Conservation (phyloP, 371 early-diverging fungal genomes). For the Rhizopus delemar region DNA sequence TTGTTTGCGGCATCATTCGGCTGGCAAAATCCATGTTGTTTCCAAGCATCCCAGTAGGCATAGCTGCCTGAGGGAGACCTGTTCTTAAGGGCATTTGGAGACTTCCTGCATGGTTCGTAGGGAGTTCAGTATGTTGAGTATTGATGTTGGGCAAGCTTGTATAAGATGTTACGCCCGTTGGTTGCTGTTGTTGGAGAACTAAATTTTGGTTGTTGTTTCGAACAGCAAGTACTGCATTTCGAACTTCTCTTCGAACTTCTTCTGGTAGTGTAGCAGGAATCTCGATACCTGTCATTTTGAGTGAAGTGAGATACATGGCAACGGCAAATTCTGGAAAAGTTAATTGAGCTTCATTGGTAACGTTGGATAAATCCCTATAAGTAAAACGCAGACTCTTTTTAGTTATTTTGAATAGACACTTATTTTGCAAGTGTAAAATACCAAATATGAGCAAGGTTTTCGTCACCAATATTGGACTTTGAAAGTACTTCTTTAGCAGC, state of each 20-base stretch:
- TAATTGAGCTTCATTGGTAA: conserved; percentile 48
- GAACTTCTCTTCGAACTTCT: conserved; percentile 38
- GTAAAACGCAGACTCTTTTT: neutral
- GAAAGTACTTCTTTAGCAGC: conserved; percentile 48
- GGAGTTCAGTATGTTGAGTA: conserved; percentile 24
- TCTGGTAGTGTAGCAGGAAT: conserved; percentile 47
- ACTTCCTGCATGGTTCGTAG: conserved; percentile 30
- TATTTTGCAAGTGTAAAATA: conserved; percentile 10
- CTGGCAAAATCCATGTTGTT: conserved; percentile 46
- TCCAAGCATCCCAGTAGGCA: conserved; percentile 47
- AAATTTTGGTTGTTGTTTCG: conserved; percentile 18
- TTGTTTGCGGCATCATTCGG: conserved; percentile 51
- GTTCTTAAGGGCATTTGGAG: conserved; percentile 18
- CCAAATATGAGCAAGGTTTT: conserved; percentile 53
- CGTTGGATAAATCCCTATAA: conserved; percentile 51
- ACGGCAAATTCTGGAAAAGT: conserved; percentile 63
- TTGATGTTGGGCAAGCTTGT: conserved; percentile 5
- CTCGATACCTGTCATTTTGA: conserved; percentile 50
- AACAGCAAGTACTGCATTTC: conserved; percentile 30
- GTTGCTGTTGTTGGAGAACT: conserved; percentile 11
- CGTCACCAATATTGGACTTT: conserved; percentile 45
- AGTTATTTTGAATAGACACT: neutral
- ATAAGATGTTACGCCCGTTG: neutral
- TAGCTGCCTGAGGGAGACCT: conserved; percentile 24
- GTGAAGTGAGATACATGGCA: conserved; percentile 60